Conservation (phyloP, 352 stramenopile genomes). For the Globisporangium paddicum region DNA sequence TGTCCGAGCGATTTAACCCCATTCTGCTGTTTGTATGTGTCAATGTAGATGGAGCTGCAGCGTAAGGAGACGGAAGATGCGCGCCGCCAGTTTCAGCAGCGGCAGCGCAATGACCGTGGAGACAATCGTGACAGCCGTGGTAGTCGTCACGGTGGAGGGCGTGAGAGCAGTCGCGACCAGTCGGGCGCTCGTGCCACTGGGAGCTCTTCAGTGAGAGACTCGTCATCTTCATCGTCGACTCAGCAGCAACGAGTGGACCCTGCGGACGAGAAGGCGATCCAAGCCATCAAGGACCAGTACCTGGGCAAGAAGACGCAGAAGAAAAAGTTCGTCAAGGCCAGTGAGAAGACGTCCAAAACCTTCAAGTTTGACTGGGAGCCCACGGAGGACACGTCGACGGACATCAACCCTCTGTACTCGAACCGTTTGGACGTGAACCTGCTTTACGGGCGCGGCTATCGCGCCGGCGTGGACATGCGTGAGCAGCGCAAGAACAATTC, state of each 20-base stretch:
- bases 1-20: not conserved
- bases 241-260: slow-evolving; percentile 18
- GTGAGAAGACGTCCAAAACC: slow-evolving; percentile 91
- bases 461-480: slow-evolving; percentile 90
- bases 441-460: slow-evolving; percentile 90
- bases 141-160: not conserved
- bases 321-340: slow-evolving; percentile 90
- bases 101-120: slow-evolving; percentile 33
- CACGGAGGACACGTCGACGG: slow-evolving; percentile 87
- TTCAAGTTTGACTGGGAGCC: slow-evolving; percentile 95
- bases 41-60: slow-evolving; percentile 41
- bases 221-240: not conserved
- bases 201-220: not conserved
- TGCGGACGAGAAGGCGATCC: slow-evolving; percentile 71
- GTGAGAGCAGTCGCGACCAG: not conserved
- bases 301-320: slow-evolving; percentile 82
- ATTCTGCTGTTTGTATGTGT: not conserved
- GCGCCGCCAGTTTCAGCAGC: slow-evolving; percentile 59
- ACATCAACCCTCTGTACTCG: slow-evolving; percentile 91
- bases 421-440: slow-evolving; percentile 88
- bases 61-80: slow-evolving; percentile 48
- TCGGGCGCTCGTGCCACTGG: slow-evolving; percentile 2
- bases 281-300: slow-evolving; percentile 88
- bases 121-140: slow-evolving; percentile 16
- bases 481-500: slow-evolving; percentile 91